Base-by-base conservation (phyloP, 257 asterid species). In the Coffea eugenioides region DNA sequence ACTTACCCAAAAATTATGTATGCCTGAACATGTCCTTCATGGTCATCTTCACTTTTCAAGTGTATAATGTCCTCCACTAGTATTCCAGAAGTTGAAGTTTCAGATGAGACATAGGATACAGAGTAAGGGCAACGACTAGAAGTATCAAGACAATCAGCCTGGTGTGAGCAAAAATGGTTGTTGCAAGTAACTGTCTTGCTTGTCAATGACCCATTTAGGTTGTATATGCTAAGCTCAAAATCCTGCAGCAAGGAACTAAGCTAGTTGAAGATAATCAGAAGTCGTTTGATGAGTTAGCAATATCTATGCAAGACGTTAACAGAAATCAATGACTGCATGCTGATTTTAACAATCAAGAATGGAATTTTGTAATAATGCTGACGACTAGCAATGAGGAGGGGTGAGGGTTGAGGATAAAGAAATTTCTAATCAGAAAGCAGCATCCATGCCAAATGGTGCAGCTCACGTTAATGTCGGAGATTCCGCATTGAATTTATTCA, bases 61-160 rank as follows among this genome's bases (percentile, higher is more conserved):
- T 91, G 98, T 69, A 94, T 89, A 83, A 94, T 43, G 83, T 94
- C 98, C 83, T 92, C 95, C 84, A 94, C 81, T 79, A 94, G 81
- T 77, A 92, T 75, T 77, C 98, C 97, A n/a, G 98, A 91, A 80
- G 97, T 94, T 80, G 98, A 94, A 79, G 98, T 94, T 67, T 90
- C 96, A 18, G 94, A 88, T 15, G 97, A 91, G 80, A 94, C 88
- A 79, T 94, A 94, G 27, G 97, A 91, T 48, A 90, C 93, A 61
- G 90, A 81, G 84, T 92, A 94, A 86, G 95, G 95, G 89, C 98
- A 94, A 80, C 71, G 89, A 74, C 69, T 80, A 71, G 87, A 82
- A 80, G 82, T 80, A 57, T 79, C 86, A 49, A 74, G 78, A 88
- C 97, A 94, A 79, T 86, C 72, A 71, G 73, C 76, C 39, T 57